These are phyloP conservation scores for Clarkia xantiana DNA, from an alignment of 345 rosid genomes.

Conservation along the genomic window DNA sequence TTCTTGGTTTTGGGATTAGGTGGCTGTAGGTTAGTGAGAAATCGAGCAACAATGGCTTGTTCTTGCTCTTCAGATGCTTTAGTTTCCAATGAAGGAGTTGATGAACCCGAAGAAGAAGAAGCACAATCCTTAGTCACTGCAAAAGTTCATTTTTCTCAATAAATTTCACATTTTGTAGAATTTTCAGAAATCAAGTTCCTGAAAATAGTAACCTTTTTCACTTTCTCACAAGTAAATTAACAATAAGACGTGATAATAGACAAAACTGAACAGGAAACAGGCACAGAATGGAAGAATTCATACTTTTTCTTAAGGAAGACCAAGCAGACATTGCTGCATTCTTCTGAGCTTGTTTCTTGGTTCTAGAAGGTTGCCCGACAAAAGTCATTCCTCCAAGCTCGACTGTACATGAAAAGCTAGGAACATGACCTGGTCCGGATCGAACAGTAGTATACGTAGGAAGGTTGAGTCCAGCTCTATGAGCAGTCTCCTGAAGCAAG, in stretches of 20 bases:
- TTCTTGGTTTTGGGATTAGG: too few species aligned
- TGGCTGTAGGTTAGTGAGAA: too few species aligned
- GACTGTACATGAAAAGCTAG: slow-evolving; percentile 82
- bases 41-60: slow-evolving; percentile 69
- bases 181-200: too few species aligned
- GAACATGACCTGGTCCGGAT: slow-evolving; percentile 94
- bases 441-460: slow-evolving; percentile 77
- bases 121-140: slow-evolving; percentile 65
- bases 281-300: slow-evolving; percentile 11
- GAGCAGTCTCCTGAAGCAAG: slow-evolving; percentile 88
- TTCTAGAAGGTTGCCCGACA: slow-evolving; percentile 85
- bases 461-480: slow-evolving; percentile 82
- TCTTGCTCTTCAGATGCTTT: slow-evolving; percentile 82
- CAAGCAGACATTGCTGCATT: slow-evolving; percentile 99
- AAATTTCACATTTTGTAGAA: too few species aligned
- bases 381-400: slow-evolving; percentile 79
- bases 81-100: slow-evolving; percentile 59
- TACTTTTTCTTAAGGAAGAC: slow-evolving; percentile 82
- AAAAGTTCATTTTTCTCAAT: too few species aligned
- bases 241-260: too few species aligned
- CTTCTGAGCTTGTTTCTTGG: slow-evolving; percentile 96
- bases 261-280: too few species aligned
- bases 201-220: too few species aligned
- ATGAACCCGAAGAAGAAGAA: slow-evolving; percentile 34
- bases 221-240: not conserved